Evolutionary conservation across 805 yeast genomes (phyloP), one percentile per base, ranked within the genome.

Genomic region (Candida pini): DNA sequence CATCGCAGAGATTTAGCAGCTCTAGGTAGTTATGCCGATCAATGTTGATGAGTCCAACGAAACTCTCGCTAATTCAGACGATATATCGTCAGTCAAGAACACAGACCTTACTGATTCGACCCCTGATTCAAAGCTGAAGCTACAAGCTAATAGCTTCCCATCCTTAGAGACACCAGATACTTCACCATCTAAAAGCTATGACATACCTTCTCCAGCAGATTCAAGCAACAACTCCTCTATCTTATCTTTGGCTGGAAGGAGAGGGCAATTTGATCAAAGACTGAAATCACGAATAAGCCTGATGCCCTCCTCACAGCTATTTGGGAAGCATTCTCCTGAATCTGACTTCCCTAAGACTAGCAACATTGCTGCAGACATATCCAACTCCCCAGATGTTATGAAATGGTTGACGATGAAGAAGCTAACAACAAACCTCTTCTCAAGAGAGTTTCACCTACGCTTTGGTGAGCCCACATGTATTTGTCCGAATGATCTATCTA

Each of bases 211-310:
- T 12, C 19, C 34, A 13, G 14, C 34, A n/a, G 17, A 18, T 4
- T 31, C 95, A 15, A 75, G 68, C n/a, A n/a, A n/a, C 54, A 89
- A 97, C 62, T 90, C 97, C 53, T 84, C 92, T 49, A 52, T 42
- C 17, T 48, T 26, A 13, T 31, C 39, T 2, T 18, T 39, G 2
- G 13, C 29, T 5, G 24, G 22, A 16, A 32, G 16, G 9, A 39
- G 34, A 30, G 26, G 31, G 9, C 40, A 39, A 9, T 47, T 50
- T 33, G 55, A 50, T 36, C 41, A 41, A 24, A 33, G 55, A 17
- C 26, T 50, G 13, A 32, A 31, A 21, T 50, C 55, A 5, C 43
- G 48, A 22, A 41, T 47, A 14, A 42, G 45, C 18, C 24, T 34
- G 6, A 22, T 12, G 5, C 34, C 40, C 2, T 24, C 41, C 19